Conservation (phyloP, 2,329 filamentous ascomycete genomes). For the Daldinia eschscholtzii region DNA sequence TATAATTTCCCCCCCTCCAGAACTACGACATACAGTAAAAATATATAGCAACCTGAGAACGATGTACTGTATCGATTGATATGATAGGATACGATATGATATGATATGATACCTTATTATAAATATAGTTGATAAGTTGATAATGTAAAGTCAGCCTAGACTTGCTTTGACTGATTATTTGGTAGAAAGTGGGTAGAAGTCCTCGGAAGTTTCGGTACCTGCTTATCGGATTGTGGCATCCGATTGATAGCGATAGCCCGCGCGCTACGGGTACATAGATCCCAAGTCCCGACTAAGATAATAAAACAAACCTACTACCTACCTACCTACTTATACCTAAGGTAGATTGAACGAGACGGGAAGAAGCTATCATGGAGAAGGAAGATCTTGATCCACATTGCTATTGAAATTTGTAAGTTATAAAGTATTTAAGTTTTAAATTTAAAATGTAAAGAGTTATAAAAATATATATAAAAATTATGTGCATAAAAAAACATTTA, state of each 20-base stretch:
- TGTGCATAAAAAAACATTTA: background rate
- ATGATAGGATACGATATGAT: no score
- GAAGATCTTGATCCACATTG: background rate
- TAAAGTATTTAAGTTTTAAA: constrained; percentile 1
- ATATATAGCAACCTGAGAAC: background rate
- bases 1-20: constrained; percentile 5
- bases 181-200: constrained; percentile 17
- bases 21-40: constrained; percentile 39
- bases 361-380: background rate
- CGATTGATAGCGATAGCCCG: constrained; percentile 5
- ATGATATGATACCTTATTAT: no score
- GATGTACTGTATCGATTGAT: constrained; percentile 24
- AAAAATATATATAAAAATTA: background rate
- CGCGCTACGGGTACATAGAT: background rate
- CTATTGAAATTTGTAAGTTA: constrained; percentile 6
- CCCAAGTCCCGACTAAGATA: background rate
- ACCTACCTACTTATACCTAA: no score
- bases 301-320: no score
- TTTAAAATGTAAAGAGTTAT: background rate
- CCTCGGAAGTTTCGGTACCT: constrained; percentile 46
- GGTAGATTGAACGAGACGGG: no score
- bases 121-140: background rate
- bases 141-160: background rate
- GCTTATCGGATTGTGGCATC: constrained; percentile 24
- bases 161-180: no score